These are phyloP conservation scores for Pyronema omphalodes DNA, from an alignment of 495 filamentous ascomycete species.

Conservation along the genomic window DNA sequence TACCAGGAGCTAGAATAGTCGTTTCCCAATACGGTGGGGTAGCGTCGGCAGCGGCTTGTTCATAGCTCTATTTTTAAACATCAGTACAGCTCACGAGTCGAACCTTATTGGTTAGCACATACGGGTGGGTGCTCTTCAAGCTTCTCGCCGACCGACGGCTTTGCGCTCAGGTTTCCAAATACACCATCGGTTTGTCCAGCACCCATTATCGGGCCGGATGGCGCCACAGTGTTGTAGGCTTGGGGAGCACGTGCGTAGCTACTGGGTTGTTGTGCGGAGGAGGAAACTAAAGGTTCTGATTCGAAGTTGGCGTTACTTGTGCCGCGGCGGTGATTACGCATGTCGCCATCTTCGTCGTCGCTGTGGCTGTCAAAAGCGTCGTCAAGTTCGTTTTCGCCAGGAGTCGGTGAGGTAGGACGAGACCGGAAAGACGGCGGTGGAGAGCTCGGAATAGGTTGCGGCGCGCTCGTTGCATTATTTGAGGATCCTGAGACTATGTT, in stretches of 20 bases:
- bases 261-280: background rate
- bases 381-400: conserved; percentile 57
- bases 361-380: conserved; percentile 76
- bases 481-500: conserved; percentile 12
- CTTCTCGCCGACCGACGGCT: conserved; percentile 71
- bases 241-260: conserved; percentile 32
- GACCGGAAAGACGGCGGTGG: conserved; percentile 91
- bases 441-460: conserved; percentile 48
- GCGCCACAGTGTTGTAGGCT: conserved; percentile 21
- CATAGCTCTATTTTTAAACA: conserved; percentile 56
- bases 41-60: conserved; percentile 92
- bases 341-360: conserved; percentile 47
- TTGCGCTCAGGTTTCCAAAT: conserved; percentile 84
- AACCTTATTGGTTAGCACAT: conserved; percentile 27
- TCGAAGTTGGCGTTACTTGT: conserved; percentile 25
- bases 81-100: conserved; percentile 6
- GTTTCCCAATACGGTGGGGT: conserved; percentile 98
- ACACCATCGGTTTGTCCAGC: conserved; percentile 74
- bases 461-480: conserved; percentile 20
- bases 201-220: conserved; percentile 38
- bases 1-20: conserved; percentile 81
- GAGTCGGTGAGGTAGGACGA: conserved; percentile 44
- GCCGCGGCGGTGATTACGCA: conserved; percentile 36
- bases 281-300: conserved; percentile 26
- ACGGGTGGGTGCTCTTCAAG: conserved; percentile 85